Evolutionary conservation across 768 basidiomycete genomes (phyloP).

Genomic region (Pisolithus sp.): DNA sequence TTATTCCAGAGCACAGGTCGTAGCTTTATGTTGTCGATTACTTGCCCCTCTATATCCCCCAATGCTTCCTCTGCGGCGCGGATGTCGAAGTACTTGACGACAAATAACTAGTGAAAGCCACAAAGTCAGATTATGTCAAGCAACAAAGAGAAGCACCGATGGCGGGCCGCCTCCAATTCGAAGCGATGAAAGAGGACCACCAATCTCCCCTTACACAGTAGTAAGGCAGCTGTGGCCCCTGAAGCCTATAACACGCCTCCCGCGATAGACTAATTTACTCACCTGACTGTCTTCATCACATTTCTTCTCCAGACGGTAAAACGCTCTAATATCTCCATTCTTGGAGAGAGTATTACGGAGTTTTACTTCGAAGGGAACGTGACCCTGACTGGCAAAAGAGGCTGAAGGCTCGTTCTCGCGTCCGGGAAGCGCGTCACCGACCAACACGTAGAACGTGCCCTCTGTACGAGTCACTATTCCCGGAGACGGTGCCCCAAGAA

Average conservation of each 20-base stretch:
- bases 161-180: constrained; percentile 1
- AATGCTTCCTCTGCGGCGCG: constrained; percentile 50
- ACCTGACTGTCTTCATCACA: constrained; percentile 23
- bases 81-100: constrained; percentile 64
- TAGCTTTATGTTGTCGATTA: constrained; percentile 48
- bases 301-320: constrained; percentile 20
- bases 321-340: constrained; percentile 27
- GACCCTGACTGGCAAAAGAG: constrained; percentile 12
- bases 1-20: constrained; percentile 33
- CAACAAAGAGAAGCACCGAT: background rate
- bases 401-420: constrained; percentile 17
- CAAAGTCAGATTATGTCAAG: constrained; percentile 11
- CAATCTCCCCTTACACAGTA: background rate
- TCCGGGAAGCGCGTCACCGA: constrained; percentile 22
- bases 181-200: constrained; percentile 3
- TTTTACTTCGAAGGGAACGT: constrained; percentile 20
- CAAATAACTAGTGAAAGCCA: constrained; percentile 34
- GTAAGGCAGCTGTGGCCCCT: background rate
- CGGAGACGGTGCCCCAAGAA: constrained; percentile 43
- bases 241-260: background rate
- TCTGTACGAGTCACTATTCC: constrained; percentile 45
- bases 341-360: constrained; percentile 24
- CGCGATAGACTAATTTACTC: constrained; percentile 5
- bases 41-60: constrained; percentile 41
- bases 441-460: constrained; percentile 44